Base-by-base conservation (phyloP, 2,329 filamentous ascomycete species). In the Fusarium multiceps region DNA sequence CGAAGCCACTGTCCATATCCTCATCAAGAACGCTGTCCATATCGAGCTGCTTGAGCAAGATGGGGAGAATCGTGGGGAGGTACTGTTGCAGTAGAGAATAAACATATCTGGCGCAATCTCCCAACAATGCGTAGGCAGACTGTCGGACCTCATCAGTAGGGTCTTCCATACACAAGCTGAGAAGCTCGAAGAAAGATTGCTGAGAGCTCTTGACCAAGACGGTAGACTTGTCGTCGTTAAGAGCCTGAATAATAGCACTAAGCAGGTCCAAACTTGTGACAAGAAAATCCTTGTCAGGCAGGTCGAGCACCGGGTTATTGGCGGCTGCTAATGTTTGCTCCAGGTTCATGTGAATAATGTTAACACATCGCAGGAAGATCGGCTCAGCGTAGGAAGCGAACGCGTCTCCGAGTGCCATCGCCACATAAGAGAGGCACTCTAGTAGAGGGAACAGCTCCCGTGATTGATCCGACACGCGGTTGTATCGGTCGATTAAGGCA, bases 391-490 rank as follows among this genome's bases (percentile, higher is more conserved):
- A 99, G 7, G 92, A 93, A 7, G 93, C 87, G 77, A 99, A 99
- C 2, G 88, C 86, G 72, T 91, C 87, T 32, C 92, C 92, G 43
- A 99, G 89, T 4, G 96, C 93, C 75, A 93, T 91, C 51, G 94
- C 92, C 43, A 99, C 92, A 76, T 97, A 99, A 1, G 96, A 97
- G 45, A 99, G 87, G 77, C 96, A 99, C 80, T 98, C 96, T n/a
- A 98, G 86, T 49, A 99, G 83, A 2, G 96, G 94, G 78, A 99
- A 98, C 63, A 99, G 87, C 81, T 99, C 96, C 71, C 94, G 88
- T 5, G 95, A 97, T 77, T 97, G 89, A 77, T 99, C 94, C 4
- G 90, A 86, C 11, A 98, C 92, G 76, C 90, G 91, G 78, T 93
- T 90, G 89, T 96, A 99, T 65, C 96, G 88, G 67, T 91, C 86